Base-by-base conservation (phyloP, 306 rosid genomes). In the Mucuna pruriens region DNA sequence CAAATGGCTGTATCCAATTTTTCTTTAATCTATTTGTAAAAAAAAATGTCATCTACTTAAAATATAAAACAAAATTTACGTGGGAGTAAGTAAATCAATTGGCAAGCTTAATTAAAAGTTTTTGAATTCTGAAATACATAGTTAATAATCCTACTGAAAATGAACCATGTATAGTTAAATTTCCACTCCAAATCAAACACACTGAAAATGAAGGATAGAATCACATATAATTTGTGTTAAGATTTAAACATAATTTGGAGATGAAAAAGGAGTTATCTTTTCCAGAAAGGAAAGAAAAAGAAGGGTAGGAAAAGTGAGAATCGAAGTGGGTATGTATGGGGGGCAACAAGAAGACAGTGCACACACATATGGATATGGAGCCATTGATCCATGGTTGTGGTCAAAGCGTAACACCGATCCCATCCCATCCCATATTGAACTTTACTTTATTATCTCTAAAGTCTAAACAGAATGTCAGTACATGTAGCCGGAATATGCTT, bases 401-500 rank as follows among this genome's bases (percentile, higher is more conserved):
- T 55, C 63, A 55, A 55, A 55, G 29, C 3, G 13, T 10, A 20
- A 22, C 33, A 20, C 29, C 31, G 0, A 22, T 20, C 15, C 23
- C 46, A 81, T 52, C 38, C 38, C 62, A 55, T 42, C 3, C 4
- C 44, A n/a, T 44, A 29, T 71, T 57, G 9, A 67, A 40, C 68
- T 64, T 48, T 69, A 58, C 7, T 16, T 22, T 75, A 13, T 16
- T 23, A 3, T 17, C 26, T 33, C 22, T 52, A 67, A 67, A 78
- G 45, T 44, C 70, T 69, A 57, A 69, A 44, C 23, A 57, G 54
- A 57, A 69, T 69, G 71, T 42, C 25, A 29, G 57, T 52, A 44
- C 11, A 22, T 25, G 82, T 55, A 26, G 69, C 46, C 25, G 13
- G 71, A 79, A 20, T 80, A 71, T 44, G 75, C 49, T 49, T 51